Conservation (phyloP, 352 stramenopile species). For the Stephanocyclus meneghinianus region DNA sequence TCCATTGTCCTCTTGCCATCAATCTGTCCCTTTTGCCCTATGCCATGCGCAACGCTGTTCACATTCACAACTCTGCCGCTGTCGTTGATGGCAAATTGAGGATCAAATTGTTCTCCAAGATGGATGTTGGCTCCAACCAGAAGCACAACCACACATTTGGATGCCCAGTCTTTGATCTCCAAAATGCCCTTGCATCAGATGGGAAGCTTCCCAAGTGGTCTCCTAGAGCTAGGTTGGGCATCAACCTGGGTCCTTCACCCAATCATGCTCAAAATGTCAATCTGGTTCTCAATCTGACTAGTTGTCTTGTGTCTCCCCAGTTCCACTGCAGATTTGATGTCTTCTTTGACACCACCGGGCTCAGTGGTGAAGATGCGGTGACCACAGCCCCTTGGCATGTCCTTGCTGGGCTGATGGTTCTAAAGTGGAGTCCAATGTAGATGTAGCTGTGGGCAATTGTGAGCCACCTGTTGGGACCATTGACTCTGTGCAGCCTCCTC, state of each 20-base stretch:
- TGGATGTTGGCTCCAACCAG: conserved; percentile 14
- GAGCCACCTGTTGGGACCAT: too few species aligned
- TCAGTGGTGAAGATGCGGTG: conserved; percentile 7
- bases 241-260: conserved; percentile 15
- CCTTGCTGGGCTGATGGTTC: too few species aligned
- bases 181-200: conserved; percentile 14
- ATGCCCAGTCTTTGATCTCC: conserved; percentile 44
- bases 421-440: too few species aligned
- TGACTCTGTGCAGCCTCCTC: too few species aligned
- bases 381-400: neutral
- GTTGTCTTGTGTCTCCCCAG: too few species aligned
- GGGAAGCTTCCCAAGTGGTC: conserved; percentile 4
- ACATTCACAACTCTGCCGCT: conserved; percentile 33
- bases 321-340: neutral
- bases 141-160: conserved; percentile 35
- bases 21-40: conserved; percentile 56
- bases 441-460: too few species aligned
- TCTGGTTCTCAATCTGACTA: conserved; percentile 18
- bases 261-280: conserved; percentile 33
- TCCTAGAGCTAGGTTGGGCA: neutral
- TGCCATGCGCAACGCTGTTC: conserved; percentile 35
- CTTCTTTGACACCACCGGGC: conserved; percentile 25
- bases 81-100: conserved; percentile 11
- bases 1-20: conserved; percentile 39
- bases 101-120: conserved; percentile 37